Evolutionary conservation across 2,329 filamentous ascomycete genomes (phyloP).

Genomic region (Pyrenophora teres): DNA sequence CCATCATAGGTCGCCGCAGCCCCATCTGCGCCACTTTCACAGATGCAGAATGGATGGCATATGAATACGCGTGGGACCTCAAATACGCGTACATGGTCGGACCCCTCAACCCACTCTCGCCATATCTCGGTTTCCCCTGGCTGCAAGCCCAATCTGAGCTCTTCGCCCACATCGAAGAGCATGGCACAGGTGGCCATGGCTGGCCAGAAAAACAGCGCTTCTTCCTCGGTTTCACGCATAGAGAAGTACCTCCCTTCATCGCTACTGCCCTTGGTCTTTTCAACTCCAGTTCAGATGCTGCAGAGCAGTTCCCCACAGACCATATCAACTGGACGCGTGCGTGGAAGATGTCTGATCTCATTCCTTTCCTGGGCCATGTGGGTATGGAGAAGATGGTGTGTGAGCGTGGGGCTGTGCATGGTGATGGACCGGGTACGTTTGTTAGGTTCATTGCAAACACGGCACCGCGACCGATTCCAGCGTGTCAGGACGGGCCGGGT

Average conservation of each 20-base stretch:
- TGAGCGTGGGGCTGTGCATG: slow-evolving; percentile 55
- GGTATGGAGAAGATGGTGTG: slow-evolving; percentile 69
- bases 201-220: slow-evolving; percentile 58
- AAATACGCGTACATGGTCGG: slow-evolving; percentile 68
- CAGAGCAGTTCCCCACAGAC: slow-evolving; percentile 65
- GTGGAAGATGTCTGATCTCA: slow-evolving; percentile 66
- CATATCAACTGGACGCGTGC: slow-evolving; percentile 63
- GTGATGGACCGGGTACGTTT: slow-evolving; percentile 51
- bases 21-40: slow-evolving; percentile 62
- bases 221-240: slow-evolving; percentile 70
- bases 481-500: slow-evolving; percentile 55
- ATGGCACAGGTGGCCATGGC: slow-evolving; percentile 50
- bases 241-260: slow-evolving; percentile 69
- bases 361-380: slow-evolving; percentile 69
- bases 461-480: slow-evolving; percentile 54
- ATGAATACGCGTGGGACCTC: slow-evolving; percentile 66
- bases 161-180: slow-evolving; percentile 30
- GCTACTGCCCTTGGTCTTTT: slow-evolving; percentile 69
- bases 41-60: slow-evolving; percentile 66
- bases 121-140: slow-evolving; percentile 68
- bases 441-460: slow-evolving; percentile 59
- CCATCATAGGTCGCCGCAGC: slow-evolving; percentile 64
- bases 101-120: slow-evolving; percentile 62
- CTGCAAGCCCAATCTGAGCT: slow-evolving; percentile 61
- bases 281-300: slow-evolving; percentile 68